A percentile compares a stretch with the other conserved stretches of the same genome.
These are phyloP conservation scores for Fusarium zealandicum DNA, from an alignment of 2,329 filamentous ascomycete genomes.

Conservation along the genomic window DNA sequence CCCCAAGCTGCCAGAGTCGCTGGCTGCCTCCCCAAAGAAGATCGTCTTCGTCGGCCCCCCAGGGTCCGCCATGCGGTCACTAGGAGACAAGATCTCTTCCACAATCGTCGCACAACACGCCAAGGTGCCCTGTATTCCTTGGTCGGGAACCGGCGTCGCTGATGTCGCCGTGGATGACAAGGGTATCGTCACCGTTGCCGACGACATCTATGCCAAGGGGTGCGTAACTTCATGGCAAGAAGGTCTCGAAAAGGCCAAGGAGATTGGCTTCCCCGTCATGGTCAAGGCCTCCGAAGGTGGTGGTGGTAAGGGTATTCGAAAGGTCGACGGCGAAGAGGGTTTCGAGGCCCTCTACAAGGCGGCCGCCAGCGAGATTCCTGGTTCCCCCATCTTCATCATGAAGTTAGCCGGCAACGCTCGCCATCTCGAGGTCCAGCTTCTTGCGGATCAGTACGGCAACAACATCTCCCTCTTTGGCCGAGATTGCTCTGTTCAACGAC, in stretches of 20 bases:
- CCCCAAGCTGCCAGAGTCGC: slow-evolving; percentile 93
- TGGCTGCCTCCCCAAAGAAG: slow-evolving; percentile 96
- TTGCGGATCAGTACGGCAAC: slow-evolving; percentile 99
- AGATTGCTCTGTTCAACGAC: slow-evolving; percentile 97
- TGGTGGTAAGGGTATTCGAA: slow-evolving; percentile 98
- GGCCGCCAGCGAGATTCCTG: slow-evolving; percentile 95
- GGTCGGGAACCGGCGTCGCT: slow-evolving; percentile 93
- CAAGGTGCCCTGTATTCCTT: slow-evolving; percentile 96
- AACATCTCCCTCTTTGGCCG: slow-evolving; percentile 98
- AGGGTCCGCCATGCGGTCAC: slow-evolving; percentile 96
- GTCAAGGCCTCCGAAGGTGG: slow-evolving; percentile 99
- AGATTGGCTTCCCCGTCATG: slow-evolving; percentile 99
- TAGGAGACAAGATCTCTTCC: slow-evolving; percentile 99
- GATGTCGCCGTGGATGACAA: slow-evolving; percentile 78
- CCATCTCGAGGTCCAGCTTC: slow-evolving; percentile 95
- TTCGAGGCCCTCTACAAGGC: slow-evolving; percentile 92
- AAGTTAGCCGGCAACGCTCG: slow-evolving; percentile 96
- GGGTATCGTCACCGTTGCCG: slow-evolving; percentile 90
- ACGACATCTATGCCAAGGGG: slow-evolving; percentile 85
- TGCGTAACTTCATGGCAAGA: slow-evolving; percentile 91
- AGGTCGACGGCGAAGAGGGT: slow-evolving; percentile 83
- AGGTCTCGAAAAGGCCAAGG: slow-evolving; percentile 82
- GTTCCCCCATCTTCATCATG: slow-evolving; percentile 99
- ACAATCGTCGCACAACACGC: slow-evolving; percentile 99
- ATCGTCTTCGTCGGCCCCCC: slow-evolving; percentile 99